A percentile compares a stretch with the other conserved stretches of the same genome.
These are phyloP conservation scores for Alternaria rosae DNA, from an alignment of 2,329 filamentous ascomycete species.

Conservation along the genomic window DNA sequence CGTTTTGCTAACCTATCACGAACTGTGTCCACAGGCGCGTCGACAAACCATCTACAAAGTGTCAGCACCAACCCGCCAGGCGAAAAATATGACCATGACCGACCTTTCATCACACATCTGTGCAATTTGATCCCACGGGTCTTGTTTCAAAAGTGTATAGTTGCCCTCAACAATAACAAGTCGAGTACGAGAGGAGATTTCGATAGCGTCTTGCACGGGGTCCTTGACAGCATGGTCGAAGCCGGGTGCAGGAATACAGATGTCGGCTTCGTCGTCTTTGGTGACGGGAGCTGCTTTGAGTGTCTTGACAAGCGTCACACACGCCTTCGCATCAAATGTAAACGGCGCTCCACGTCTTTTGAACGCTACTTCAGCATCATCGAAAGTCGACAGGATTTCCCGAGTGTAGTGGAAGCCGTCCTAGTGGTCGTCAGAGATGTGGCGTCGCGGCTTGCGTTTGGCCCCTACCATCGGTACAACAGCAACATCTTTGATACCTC, in stretches of 20 bases:
- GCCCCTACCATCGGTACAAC: constrained; percentile 35
- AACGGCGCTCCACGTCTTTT: constrained; percentile 36
- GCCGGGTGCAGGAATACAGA: constrained; percentile 26
- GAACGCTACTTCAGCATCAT: constrained; percentile 29
- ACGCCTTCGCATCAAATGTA: constrained; percentile 33
- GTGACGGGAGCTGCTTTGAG: constrained; percentile 29
- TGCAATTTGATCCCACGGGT: constrained; percentile 28
- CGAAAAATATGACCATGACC: not conserved
- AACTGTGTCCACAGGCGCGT: constrained; percentile 25
- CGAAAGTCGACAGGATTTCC: constrained; percentile 23
- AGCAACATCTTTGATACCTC: constrained; percentile 26
- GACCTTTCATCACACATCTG: constrained; percentile 28
- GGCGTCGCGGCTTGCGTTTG: not conserved
- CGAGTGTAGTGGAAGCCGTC: constrained; percentile 39
- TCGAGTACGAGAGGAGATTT: constrained; percentile 29
- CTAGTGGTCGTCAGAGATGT: constrained; percentile 15
- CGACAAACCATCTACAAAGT: constrained; percentile 32
- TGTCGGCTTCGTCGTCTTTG: constrained; percentile 19
- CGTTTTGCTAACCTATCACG: constrained; percentile 28
- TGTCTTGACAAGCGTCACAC: constrained; percentile 23
- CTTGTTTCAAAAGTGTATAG: constrained; percentile 33
- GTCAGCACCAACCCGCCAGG: constrained; percentile 1
- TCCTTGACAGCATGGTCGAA: constrained; percentile 39
- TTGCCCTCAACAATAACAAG: constrained; percentile 37
- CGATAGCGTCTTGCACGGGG: constrained; percentile 25